phyloP scores from a whole-genome alignment of 2,329 filamentous ascomycete species.

The Talaromyces sp. region DNA sequence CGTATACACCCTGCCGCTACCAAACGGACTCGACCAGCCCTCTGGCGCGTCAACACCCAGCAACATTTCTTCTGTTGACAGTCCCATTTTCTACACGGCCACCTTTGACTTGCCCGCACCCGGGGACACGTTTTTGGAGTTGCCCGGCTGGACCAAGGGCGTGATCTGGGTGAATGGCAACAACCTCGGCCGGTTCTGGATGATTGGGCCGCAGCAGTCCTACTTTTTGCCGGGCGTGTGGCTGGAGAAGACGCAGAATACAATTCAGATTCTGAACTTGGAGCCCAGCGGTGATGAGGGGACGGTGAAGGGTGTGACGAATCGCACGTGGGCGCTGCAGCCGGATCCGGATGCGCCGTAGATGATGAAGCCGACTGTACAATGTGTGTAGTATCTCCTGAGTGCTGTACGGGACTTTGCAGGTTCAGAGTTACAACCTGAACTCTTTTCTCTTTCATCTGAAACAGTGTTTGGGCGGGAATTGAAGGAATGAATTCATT shows the following conservation, averaged over 20 bases:
- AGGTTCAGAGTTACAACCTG: no score
- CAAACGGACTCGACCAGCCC: constrained; percentile 15
- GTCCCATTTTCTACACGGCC: constrained; percentile 3
- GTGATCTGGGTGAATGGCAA: constrained; percentile 44
- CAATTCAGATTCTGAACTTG: constrained; percentile 41
- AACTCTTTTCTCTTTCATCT: no score
- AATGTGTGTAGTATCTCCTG: neutral
- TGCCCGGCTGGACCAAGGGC: constrained; percentile 41
- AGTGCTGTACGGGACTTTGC: no score
- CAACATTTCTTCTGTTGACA: constrained; percentile 12
- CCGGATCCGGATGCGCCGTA: neutral
- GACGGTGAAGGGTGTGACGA: neutral
- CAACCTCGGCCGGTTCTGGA: constrained; percentile 46
- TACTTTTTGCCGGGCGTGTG: constrained; percentile 42
- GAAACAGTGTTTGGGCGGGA: no score
- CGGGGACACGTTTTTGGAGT: constrained; percentile 34
- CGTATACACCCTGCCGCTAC: constrained; percentile 35
- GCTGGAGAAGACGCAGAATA: constrained; percentile 28
- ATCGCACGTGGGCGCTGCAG: neutral
- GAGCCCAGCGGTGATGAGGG: constrained; percentile 27
- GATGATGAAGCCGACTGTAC: no score
- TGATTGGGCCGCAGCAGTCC: constrained; percentile 44
- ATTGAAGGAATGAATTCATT: no score
- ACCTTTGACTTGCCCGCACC: constrained; percentile 16
- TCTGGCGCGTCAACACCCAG: neutral